phyloP scores from a whole-genome alignment of 805 yeast species.

The Yamadazyma tumulicola region DNA sequence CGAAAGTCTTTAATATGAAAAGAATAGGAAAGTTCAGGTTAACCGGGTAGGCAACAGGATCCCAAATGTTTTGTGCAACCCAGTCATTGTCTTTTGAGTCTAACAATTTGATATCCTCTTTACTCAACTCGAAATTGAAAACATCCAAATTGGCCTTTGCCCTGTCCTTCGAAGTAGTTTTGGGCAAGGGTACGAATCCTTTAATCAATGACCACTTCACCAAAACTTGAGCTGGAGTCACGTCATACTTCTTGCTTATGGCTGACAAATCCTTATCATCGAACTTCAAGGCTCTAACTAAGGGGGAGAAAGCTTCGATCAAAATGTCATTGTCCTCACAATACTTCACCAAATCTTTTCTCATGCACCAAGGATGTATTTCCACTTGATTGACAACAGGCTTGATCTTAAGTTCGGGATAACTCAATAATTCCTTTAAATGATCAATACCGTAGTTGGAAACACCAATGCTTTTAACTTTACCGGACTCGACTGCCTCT shows the following conservation, averaged over 20 bases:
- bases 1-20: too few species aligned
- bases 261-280: constrained; percentile 49
- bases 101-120: constrained; percentile 21
- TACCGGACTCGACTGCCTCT: constrained; percentile 62
- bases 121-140: constrained; percentile 22
- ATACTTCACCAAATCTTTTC: constrained; percentile 53
- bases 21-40: too few species aligned
- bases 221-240: constrained; percentile 40
- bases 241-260: constrained; percentile 48
- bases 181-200: constrained; percentile 70
- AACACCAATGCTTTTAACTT: constrained; percentile 40
- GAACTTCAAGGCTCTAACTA: constrained; percentile 43
- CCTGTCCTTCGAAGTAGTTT: constrained; percentile 55
- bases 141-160: constrained; percentile 46
- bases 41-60: constrained; percentile 2
- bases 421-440: constrained; percentile 21
- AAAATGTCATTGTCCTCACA: constrained; percentile 52
- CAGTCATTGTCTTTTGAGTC: constrained; percentile 27
- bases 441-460: constrained; percentile 30
- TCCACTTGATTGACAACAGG: constrained; percentile 36
- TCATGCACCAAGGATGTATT: constrained; percentile 50
- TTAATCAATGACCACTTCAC: constrained; percentile 61
- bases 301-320: constrained; percentile 78
- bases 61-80: constrained; percentile 1
- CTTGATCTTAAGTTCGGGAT: constrained; percentile 18